Evolutionary conservation across 176 grass and related monocot species (phyloP).

Genomic region (maize (Zea mays)): DNA sequence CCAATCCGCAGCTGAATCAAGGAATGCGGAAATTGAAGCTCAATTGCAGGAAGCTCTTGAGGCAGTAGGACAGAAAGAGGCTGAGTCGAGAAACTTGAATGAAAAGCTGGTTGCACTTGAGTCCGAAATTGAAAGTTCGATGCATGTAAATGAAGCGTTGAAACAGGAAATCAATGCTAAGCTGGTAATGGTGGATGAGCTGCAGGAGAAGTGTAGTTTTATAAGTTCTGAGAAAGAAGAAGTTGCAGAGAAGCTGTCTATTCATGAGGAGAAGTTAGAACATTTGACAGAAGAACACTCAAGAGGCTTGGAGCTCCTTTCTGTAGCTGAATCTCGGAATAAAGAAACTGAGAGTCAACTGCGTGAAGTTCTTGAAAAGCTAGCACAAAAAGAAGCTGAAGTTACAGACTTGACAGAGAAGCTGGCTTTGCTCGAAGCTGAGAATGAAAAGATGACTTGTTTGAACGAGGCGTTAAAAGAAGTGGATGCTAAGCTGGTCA

Average conservation of each 20-base stretch:
- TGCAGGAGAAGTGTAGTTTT: slow-evolving; percentile 46
- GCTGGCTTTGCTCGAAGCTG: slow-evolving; percentile 51
- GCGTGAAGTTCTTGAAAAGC: slow-evolving; percentile 35
- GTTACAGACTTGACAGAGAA: slow-evolving; percentile 45
- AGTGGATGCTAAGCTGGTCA: slow-evolving; percentile 44
- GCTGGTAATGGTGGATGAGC: slow-evolving; percentile 48
- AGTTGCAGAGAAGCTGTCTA: slow-evolving; percentile 39
- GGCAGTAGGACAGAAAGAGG: slow-evolving; percentile 50
- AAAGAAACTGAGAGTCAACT: slow-evolving; percentile 49
- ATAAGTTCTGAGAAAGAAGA: slow-evolving; percentile 52
- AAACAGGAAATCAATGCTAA: slow-evolving; percentile 53
- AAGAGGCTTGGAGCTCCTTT: slow-evolving; percentile 50
- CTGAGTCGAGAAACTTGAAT: slow-evolving; percentile 60
- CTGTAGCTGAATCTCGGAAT: slow-evolving; percentile 43
- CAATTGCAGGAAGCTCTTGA: slow-evolving; percentile 54
- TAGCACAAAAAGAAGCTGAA: slow-evolving; percentile 51
- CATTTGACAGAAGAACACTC: slow-evolving; percentile 52
- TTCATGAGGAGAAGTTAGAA: slow-evolving; percentile 45
- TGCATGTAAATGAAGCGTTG: slow-evolving; percentile 56
- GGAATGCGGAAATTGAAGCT: slow-evolving; percentile 51
- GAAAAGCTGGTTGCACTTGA: slow-evolving; percentile 74
- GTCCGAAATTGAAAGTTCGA: slow-evolving; percentile 51
- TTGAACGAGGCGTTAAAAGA: slow-evolving; percentile 45
- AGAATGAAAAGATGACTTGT: slow-evolving; percentile 49
- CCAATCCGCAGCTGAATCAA: slow-evolving; percentile 52